Evolutionary conservation across 176 grass and related monocot species (phyloP).

Genomic region (Thalia dealbata): DNA sequence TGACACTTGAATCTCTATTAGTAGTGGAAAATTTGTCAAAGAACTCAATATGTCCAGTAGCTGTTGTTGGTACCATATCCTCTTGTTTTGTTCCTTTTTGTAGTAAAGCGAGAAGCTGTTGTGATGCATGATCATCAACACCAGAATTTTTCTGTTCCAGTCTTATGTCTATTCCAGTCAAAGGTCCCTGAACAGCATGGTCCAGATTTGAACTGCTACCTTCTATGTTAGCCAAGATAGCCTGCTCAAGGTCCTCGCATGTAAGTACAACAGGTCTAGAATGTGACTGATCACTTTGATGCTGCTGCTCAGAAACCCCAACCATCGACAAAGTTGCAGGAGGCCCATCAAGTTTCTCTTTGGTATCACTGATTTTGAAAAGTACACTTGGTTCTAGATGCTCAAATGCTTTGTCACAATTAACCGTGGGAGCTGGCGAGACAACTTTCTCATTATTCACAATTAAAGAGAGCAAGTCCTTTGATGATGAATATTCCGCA

Average conservation of each 20-base stretch:
- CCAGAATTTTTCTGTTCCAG: constrained; percentile 23
- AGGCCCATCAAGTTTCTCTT: constrained; percentile 24
- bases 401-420: constrained; percentile 25
- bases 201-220: constrained; percentile 25
- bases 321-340: constrained; percentile 12
- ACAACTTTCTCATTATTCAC: constrained; percentile 45
- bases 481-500: constrained; percentile 53
- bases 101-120: constrained; percentile 76
- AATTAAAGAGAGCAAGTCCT: constrained; percentile 66
- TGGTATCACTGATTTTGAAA: constrained; percentile 26
- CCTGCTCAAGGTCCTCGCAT: constrained; percentile 94
- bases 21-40: constrained; percentile 20
- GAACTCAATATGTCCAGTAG: constrained; percentile 27
- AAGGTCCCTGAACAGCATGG: constrained; percentile 26
- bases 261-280: constrained; percentile 59
- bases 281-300: constrained; percentile 27
- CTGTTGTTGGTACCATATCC: constrained; percentile 4
- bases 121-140: constrained; percentile 74
- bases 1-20: constrained; percentile 24
- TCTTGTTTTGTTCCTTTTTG: constrained; percentile 51
- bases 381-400: constrained; percentile 29
- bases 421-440: constrained; percentile 26
- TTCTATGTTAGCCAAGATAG: constrained; percentile 52
- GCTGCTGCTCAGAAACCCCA: constrained; percentile 30
- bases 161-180: constrained; percentile 23